Base-by-base conservation (phyloP, 2,329 filamentous ascomycete genomes). In the Fusarium nisikadoi region DNA sequence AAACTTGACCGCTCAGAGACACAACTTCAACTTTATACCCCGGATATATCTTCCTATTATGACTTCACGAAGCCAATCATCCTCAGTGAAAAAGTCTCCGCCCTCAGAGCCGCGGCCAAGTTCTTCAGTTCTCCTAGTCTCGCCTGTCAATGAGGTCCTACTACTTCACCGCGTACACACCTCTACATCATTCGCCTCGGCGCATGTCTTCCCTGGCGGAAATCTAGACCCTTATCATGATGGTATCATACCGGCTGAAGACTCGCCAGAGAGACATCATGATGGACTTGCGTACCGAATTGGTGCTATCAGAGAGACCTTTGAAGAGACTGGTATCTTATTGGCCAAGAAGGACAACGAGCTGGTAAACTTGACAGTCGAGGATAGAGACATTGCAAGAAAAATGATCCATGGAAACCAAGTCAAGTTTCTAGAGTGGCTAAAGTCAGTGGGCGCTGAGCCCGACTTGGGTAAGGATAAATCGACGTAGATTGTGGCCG, bases 131-230 rank as follows among this genome's bases (percentile, higher is more conserved):
- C 85, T 98, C 38, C 87, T 98, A 19, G 85, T 99, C 52, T 98
- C 96, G 0, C 92, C 94, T 0, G 86, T 88, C 55, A 98, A 98
- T 80, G 91, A 97, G 80, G 90, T 98, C 50, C 88, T 99, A 2
- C 89, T 98, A 23, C 89, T 98, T 13, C 94, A 94, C 80, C 91
- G 96, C 70, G 94, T 97, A 6, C 88, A 91, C 72, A 94, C 92
- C 2, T 96, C 94, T 1, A 90, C 89, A 2, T 92, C 94, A 6
- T 98, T 98, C 78, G 89, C 95, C 8, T 95, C 94, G 0, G 96
- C 95, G 0, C 94, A 98, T 79, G 96, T 99, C 68, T 99, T 99
- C 75, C 95, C 96, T 0, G 96, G 96, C 38, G 96, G 96, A 10
- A 94, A 94, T 76, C 86, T 97, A 27, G 92, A 94, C 17, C 81